Base-by-base conservation (phyloP, 805 yeast species). In the Huiozyma sinensis region DNA sequence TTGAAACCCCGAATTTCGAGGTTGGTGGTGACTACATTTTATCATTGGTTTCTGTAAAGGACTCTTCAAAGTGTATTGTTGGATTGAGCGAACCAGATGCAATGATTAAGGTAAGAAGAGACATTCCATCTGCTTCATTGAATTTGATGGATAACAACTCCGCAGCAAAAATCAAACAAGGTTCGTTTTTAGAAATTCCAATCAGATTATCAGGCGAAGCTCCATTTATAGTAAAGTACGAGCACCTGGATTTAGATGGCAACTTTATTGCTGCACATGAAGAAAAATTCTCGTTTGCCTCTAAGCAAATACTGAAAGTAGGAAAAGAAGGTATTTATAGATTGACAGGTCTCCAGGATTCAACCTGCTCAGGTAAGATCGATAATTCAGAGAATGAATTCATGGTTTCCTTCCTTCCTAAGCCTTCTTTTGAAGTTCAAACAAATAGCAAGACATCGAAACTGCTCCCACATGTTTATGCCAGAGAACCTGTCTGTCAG, bases 11-110 rank as follows among this genome's bases (percentile, higher is more conserved):
- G 0, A 56, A 64, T 1, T 71, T 84, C 43, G 59, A 60, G 2
- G 64, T 68, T 24, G 95, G 95, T 17, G 95, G 96, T 4, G 71
- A 74, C n/a, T 88, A 77, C 58, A 72, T 73, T 28, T 62, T 90
- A 1, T 69, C 77, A 1, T 58, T 92, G 48, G 71, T 75, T 2
- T 72, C 84, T 8, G 76, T 85, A 2, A 72, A 71, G 24, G 99
- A 92, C 58, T 71, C 76, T n/a, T 75, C 83, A 8, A 79, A 80
- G 0, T 92, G 99, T 64, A 70, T 73, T 17, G 90, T 85, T n/a
- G 77, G 76, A 9, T 64, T 84, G 45, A 73, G 77, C 39, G 77
- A 74, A 13, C 73, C 75, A 24, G 89, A 83, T 49, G 77, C 78
- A 11, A 71, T 64, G 28, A 67, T 92, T n/a, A 69, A 71, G 30